Evolutionary conservation across 176 grass and related monocot species (phyloP).

Genomic region (Musa acuminata): DNA sequence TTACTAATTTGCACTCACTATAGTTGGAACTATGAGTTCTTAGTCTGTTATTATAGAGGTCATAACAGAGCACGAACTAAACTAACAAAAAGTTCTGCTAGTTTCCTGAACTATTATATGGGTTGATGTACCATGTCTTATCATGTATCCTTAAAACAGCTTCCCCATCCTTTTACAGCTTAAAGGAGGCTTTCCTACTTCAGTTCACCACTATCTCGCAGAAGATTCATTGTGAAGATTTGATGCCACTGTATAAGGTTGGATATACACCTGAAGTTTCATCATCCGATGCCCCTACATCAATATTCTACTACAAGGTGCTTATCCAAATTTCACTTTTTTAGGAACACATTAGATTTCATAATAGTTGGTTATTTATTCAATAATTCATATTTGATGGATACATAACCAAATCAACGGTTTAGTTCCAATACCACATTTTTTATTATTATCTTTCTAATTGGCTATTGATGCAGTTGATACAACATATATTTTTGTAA

Average conservation of each 20-base stretch:
- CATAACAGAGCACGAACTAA: no score
- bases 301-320: conserved; percentile 91
- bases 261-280: conserved; percentile 26
- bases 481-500: no score
- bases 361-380: neutral
- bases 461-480: no score
- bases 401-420: neutral
- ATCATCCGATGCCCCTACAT: conserved; percentile 33
- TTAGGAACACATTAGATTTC: neutral
- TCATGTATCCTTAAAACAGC: no score
- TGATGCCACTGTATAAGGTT: conserved; percentile 66
- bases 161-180: conserved; percentile 28
- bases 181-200: conserved; percentile 85
- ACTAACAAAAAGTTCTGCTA: no score
- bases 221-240: conserved; percentile 61
- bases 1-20: no score
- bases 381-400: neutral
- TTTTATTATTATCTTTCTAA: neutral
- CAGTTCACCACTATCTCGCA: conserved; percentile 77
- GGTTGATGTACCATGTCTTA: neutral
- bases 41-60: no score
- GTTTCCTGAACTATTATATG: neutral
- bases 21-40: no score
- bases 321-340: neutral
- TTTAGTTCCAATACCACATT: neutral